These are phyloP conservation scores for Teratosphaeria epicoccoides DNA, from an alignment of 2,329 filamentous ascomycete species.

Conservation along the genomic window DNA sequence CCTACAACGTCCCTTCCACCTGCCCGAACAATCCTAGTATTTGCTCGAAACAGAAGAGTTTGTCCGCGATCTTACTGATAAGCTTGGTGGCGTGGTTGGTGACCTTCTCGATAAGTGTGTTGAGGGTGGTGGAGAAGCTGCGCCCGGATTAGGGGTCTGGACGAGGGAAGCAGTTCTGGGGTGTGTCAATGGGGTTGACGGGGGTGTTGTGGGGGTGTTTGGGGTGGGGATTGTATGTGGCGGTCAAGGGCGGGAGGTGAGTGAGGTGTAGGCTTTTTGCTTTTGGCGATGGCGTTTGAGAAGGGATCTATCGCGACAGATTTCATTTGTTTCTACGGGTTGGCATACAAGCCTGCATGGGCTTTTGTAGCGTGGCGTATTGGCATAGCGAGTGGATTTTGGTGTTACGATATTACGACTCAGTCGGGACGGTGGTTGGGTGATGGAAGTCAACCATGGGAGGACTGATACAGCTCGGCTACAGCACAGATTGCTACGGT, in stretches of 20 bases:
- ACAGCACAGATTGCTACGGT: too few relatives aligned
- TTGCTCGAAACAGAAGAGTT: constrained; percentile 54
- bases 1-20: constrained; percentile 18
- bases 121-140: constrained; percentile 30
- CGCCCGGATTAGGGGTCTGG: constrained; percentile 21
- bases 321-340: not conserved
- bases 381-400: constrained; percentile 37
- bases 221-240: not conserved
- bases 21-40: constrained; percentile 35
- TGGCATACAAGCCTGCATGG: not conserved
- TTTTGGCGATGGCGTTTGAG: not conserved
- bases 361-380: constrained; percentile 50
- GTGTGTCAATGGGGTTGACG: not conserved
- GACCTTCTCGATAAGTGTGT: constrained; percentile 70
- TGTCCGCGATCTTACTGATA: constrained; percentile 69
- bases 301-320: not conserved
- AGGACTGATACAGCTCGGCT: too few relatives aligned
- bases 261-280: not conserved
- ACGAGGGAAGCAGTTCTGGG: not conserved
- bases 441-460: too few relatives aligned
- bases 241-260: not conserved
- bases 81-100: constrained; percentile 81
- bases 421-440: constrained; percentile 41
- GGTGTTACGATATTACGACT: not conserved
- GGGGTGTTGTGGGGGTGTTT: not conserved